Evolutionary conservation across 805 yeast species (phyloP), one percentile per base, ranked within the genome.

Genomic region (Yarrowia sp.): DNA sequence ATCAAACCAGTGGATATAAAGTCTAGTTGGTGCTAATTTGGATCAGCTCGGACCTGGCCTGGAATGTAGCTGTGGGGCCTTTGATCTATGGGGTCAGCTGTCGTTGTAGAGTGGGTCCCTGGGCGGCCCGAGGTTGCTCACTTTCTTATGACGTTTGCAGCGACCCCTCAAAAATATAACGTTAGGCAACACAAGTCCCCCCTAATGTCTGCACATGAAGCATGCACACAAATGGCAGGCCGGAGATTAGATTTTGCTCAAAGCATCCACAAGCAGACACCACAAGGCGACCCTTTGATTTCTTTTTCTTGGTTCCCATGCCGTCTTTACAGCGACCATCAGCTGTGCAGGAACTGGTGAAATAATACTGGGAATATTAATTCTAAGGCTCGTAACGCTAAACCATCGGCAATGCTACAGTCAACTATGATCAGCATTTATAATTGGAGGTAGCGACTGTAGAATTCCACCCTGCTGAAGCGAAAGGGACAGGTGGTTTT

Each of bases 151-250:
- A 28, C 48, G 48, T 44, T 43, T 44, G 48, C 35, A 45, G 36
- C 36, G 36, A 33, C 55, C 55, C 41, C 55, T 33, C 55, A 15
- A 17, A 35, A 17, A 17, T 33, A 31, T 48, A 35, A 35, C 53
- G 39, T 48, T 48, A 32, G 39, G 53, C 53, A 48, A 48, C 53
- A 45, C 51, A 13, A 14, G 48, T 44, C 51, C 51, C 38, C 55
- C 55, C 55, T 35, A 48, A 48, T 17, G 31, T 3, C 38, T 47
- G 55, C 55, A 48, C 55, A 33, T 48, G 13, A 5, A 14, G 15
- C 17, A 33, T 48, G 55, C 55, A 48, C 28, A 13, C 55, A 48
- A 48, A 48, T 48, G 55, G 55, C 55, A 48, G 55, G 55, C 55
- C 55, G 55, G 55, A 48, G 55, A 48, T 48, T 48, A 35, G 55